Conservation (phyloP, 2,329 filamentous ascomycete genomes). For the Pezicula neosporulosa region DNA sequence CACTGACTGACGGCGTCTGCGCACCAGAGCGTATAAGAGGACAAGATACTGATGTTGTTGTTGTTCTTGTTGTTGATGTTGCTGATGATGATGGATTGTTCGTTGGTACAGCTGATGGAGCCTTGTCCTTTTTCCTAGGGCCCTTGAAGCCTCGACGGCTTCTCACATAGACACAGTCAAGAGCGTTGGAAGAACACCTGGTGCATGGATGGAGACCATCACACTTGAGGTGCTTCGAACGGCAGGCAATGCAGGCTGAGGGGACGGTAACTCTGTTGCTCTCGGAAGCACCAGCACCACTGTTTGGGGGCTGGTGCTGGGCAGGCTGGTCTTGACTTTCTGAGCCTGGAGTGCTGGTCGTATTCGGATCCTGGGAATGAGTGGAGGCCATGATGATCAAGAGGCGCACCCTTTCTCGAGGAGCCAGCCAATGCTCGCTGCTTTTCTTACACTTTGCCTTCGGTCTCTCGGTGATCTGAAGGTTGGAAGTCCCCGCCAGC, state of each 20-base stretch:
- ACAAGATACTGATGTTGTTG: slow-evolving; percentile 10
- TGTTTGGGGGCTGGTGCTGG: too few relatives aligned
- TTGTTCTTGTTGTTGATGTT: too few relatives aligned
- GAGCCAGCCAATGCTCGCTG: too few relatives aligned
- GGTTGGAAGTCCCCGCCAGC: too few relatives aligned
- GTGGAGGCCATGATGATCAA: too few relatives aligned
- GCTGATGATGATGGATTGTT: slow-evolving; percentile 1
- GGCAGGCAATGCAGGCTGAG: slow-evolving; percentile 25
- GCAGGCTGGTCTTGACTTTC: too few relatives aligned
- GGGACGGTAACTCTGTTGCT: slow-evolving; percentile 19
- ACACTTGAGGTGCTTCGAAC: slow-evolving; percentile 67
- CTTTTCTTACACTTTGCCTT: too few relatives aligned
- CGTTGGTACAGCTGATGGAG: slow-evolving; percentile 20
- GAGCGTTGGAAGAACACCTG: slow-evolving; percentile 56
- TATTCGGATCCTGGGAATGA: too few relatives aligned
- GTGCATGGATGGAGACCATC: slow-evolving; percentile 68
- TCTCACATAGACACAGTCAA: slow-evolving; percentile 68
- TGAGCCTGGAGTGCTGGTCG: too few relatives aligned
- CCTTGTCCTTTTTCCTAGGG: slow-evolving; percentile 41
- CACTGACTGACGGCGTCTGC: slow-evolving; percentile 13
- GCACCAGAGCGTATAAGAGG: slow-evolving; percentile 19
- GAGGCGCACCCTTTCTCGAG: too few relatives aligned
- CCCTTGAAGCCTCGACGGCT: slow-evolving; percentile 75
- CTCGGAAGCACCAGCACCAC: not conserved
- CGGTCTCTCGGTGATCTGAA: too few relatives aligned